Percentiles rank a stretch among this genome's conserved stretches.
Evolutionary conservation across 371 early-diverging fungal species (phyloP).

Genomic region (Mortierella sp.): DNA sequence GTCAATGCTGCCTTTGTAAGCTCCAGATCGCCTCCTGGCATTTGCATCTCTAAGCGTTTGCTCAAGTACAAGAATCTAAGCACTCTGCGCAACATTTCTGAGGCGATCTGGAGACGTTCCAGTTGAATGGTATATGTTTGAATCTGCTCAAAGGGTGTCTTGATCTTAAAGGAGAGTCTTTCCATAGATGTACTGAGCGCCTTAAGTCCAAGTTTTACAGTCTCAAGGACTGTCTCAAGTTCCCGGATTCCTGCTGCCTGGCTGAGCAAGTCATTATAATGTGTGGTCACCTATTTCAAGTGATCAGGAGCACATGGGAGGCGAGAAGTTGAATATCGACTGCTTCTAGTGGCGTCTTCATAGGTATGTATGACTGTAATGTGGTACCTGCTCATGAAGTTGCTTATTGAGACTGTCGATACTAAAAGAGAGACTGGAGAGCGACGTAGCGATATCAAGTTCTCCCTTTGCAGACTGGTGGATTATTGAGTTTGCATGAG

Average conservation of each 20-base stretch:
- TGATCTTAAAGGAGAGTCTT: constrained; percentile 70
- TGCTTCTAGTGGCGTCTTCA: background rate
- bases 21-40: constrained; percentile 67
- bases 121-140: constrained; percentile 69
- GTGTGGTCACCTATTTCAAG: constrained; percentile 71
- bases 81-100: constrained; percentile 75
- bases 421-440: constrained; percentile 78
- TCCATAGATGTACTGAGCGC: constrained; percentile 71
- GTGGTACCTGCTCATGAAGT: constrained; percentile 78
- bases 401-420: constrained; percentile 84
- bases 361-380: background rate
- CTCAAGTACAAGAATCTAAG: constrained; percentile 74
- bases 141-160: constrained; percentile 73
- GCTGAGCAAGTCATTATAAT: constrained; percentile 78
- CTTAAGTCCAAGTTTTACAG: constrained; percentile 67
- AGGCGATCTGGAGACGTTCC: constrained; percentile 71
- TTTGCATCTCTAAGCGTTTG: constrained; percentile 71
- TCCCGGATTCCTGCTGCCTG: constrained; percentile 80
- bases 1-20: constrained; percentile 71
- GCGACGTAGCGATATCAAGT: constrained; percentile 73
- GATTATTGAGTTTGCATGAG: constrained; percentile 66
- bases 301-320: background rate
- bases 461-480: constrained; percentile 66
- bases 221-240: constrained; percentile 67
- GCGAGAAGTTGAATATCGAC: background rate